Conservation (phyloP, 2,329 filamentous ascomycete genomes). For the Endothia cerciana region DNA sequence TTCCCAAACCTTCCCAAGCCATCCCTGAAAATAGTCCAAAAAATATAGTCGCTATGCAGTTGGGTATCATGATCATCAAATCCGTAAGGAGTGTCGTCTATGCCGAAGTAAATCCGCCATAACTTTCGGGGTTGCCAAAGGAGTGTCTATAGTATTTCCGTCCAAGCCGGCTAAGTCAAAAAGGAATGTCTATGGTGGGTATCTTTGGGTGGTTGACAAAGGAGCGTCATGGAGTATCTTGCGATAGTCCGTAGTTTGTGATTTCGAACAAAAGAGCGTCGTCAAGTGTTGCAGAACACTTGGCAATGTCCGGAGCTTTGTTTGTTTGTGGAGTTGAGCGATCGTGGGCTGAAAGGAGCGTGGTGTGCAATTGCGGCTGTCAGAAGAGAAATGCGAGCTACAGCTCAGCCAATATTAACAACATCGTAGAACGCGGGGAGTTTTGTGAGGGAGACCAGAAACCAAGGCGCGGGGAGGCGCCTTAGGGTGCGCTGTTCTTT, state of each 20-base stretch:
- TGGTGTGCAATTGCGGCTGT: constrained; percentile 42
- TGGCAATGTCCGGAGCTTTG: constrained; percentile 35
- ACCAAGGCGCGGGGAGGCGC: constrained; percentile 32
- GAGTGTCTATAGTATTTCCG: constrained; percentile 41
- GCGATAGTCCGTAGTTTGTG: constrained; percentile 32
- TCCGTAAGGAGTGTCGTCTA: constrained; percentile 52
- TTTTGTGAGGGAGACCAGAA: constrained; percentile 18
- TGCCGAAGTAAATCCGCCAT: constrained; percentile 42
- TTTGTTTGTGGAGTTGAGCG: constrained; percentile 38
- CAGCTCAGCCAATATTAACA: constrained; percentile 38
- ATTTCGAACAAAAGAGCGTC: constrained; percentile 37
- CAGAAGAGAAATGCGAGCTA: constrained; percentile 28
- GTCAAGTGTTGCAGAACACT: constrained; percentile 39
- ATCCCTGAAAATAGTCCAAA: constrained; percentile 17
- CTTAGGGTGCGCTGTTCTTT: constrained; percentile 31
- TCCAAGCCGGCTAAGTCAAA: constrained; percentile 34
- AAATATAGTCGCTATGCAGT: constrained; percentile 60
- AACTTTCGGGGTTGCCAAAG: constrained; percentile 37
- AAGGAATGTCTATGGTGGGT: constrained; percentile 54
- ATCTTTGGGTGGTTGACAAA: constrained; percentile 39
- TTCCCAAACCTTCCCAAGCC: constrained; percentile 8
- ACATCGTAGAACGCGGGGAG: constrained; percentile 31
- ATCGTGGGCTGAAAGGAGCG: constrained; percentile 28
- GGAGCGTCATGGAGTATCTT: constrained; percentile 37
- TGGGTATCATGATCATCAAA: constrained; percentile 49